A percentile compares a stretch with the other conserved stretches of the same genome.
phyloP scores from a whole-genome alignment of 768 basidiomycete species.

The Phlebiopsis flavidoalba region DNA sequence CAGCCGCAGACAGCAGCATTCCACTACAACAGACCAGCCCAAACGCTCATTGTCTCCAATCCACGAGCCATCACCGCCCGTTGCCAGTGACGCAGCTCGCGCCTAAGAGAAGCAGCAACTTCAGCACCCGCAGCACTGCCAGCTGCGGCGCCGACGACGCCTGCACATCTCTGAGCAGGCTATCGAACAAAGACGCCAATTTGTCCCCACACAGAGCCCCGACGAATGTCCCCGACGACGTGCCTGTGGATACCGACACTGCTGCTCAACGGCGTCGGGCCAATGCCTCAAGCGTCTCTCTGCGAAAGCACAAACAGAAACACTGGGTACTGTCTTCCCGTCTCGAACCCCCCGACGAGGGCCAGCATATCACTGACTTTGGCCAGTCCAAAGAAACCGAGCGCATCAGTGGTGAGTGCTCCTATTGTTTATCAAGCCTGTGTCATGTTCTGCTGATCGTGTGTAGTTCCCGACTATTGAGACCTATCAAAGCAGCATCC shows the following conservation, averaged over 20 bases:
- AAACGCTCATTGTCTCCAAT: background rate
- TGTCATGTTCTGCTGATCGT: no score
- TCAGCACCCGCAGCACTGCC: background rate
- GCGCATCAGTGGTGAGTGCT: no score
- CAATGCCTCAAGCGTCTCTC: constrained; percentile 87
- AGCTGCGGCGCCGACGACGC: background rate
- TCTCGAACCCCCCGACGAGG: constrained; percentile 72
- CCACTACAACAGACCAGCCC: no score
- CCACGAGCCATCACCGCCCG: background rate
- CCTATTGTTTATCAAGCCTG: no score
- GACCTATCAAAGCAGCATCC: no score
- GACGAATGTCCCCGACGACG: constrained; percentile 30
- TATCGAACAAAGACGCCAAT: background rate
- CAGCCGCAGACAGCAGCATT: background rate
- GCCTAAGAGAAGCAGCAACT: background rate
- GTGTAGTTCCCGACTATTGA: no score
- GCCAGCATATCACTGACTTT: no score
- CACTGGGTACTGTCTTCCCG: constrained; percentile 53
- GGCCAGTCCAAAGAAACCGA: no score
- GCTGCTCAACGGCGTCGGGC: constrained; percentile 58
- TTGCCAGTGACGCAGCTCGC: background rate
- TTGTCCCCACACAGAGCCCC: constrained; percentile 3
- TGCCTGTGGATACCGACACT: constrained; percentile 47
- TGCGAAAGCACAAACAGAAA: constrained; percentile 66
- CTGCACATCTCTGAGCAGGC: background rate